phyloP scores from a whole-genome alignment of 2,329 filamentous ascomycete genomes.

The Alternaria metachromatica region DNA sequence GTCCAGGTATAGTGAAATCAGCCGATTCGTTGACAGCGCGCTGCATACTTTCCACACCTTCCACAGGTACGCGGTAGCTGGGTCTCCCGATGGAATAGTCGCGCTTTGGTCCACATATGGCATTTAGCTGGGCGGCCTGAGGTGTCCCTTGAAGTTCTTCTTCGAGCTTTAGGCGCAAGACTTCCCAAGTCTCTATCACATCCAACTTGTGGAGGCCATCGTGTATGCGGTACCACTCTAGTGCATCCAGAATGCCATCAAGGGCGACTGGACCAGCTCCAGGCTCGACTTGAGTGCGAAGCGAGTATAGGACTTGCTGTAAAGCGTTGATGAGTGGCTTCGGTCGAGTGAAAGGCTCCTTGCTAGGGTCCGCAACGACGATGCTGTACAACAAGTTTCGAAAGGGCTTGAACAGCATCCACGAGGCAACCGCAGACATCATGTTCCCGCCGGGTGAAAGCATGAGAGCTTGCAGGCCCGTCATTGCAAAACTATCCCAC shows the following conservation, averaged over 20 bases:
- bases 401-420: constrained; percentile 66
- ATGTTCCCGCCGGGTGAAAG: constrained; percentile 49
- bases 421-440: constrained; percentile 64
- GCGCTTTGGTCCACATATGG: constrained; percentile 55
- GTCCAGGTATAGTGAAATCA: constrained; percentile 28
- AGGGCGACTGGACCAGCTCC: constrained; percentile 43
- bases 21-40: constrained; percentile 48
- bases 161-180: constrained; percentile 59
- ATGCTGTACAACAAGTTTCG: constrained; percentile 61
- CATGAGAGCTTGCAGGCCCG: constrained; percentile 61
- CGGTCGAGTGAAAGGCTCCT: constrained; percentile 55
- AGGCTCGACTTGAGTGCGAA: constrained; percentile 53
- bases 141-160: constrained; percentile 58
- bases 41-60: constrained; percentile 49
- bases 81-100: constrained; percentile 42
- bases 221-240: constrained; percentile 52
- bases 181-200: constrained; percentile 63
- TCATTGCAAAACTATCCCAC: constrained; percentile 65
- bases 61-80: constrained; percentile 45
- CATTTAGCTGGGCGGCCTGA: constrained; percentile 49
- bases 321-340: constrained; percentile 60
- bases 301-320: constrained; percentile 59
- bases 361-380: constrained; percentile 55
- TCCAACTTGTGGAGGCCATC: constrained; percentile 53
- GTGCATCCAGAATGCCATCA: constrained; percentile 44